These are phyloP conservation scores for Circinella minor DNA, from an alignment of 371 early-diverging fungal genomes.

Conservation along the genomic window DNA sequence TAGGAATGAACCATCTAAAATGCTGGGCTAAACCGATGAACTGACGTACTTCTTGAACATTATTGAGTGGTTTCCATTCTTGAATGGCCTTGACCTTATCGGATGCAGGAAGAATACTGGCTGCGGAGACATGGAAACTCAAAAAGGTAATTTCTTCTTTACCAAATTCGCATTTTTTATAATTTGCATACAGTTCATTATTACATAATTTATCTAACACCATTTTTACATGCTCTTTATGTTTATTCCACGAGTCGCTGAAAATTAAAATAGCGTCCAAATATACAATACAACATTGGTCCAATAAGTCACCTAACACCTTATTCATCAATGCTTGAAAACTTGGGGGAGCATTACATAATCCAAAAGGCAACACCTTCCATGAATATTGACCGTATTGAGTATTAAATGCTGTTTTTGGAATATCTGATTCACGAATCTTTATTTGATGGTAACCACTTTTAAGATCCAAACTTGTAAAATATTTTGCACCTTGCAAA, in stretches of 20 bases:
- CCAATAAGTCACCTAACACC: constrained; percentile 36
- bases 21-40: too few relatives aligned
- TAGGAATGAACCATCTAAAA: too few relatives aligned
- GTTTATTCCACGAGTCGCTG: constrained; percentile 49
- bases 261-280: constrained; percentile 67
- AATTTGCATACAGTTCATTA: too few relatives aligned
- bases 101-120: too few relatives aligned
- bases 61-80: too few relatives aligned
- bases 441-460: constrained; percentile 47
- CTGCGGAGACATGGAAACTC: too few relatives aligned
- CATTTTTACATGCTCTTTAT: constrained; percentile 35
- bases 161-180: too few relatives aligned
- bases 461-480: constrained; percentile 54
- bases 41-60: too few relatives aligned
- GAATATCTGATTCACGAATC: constrained; percentile 21
- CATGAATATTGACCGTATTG: constrained; percentile 50
- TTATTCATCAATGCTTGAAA: constrained; percentile 51
- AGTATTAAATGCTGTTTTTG: constrained; percentile 38
- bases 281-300: constrained; percentile 48
- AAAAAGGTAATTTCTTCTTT: too few relatives aligned
- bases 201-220: constrained; percentile 41
- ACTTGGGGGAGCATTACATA: constrained; percentile 48
- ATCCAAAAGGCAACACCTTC: constrained; percentile 54
- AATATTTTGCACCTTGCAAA: constrained; percentile 33
- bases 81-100: too few relatives aligned